These are phyloP conservation scores for Colletotrichum sp. DNA, from an alignment of 2,329 filamentous ascomycete species.

Conservation along the genomic window DNA sequence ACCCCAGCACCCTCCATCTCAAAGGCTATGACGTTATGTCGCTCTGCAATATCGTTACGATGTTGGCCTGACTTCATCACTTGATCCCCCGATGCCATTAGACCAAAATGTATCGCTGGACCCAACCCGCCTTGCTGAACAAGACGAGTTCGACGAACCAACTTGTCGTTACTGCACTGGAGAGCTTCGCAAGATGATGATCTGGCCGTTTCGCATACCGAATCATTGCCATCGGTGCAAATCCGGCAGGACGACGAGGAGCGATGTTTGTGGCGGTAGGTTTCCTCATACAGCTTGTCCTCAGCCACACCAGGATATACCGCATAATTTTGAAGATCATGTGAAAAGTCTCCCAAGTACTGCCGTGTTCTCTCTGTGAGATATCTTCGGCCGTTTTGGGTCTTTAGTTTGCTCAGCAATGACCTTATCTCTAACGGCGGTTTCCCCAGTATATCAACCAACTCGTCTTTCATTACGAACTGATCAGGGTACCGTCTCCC, in stretches of 20 bases:
- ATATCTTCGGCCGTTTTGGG: neutral
- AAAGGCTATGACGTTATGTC: conserved; percentile 28
- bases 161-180: conserved; percentile 22
- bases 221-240: neutral
- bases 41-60: conserved; percentile 35
- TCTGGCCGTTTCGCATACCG: conserved; percentile 24
- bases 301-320: conserved; percentile 30
- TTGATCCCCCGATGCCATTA: conserved; percentile 39
- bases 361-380: neutral
- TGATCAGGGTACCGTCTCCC: conserved; percentile 27
- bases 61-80: conserved; percentile 40
- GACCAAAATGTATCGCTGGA: conserved; percentile 41
- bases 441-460: conserved; percentile 29
- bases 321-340: neutral
- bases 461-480: conserved; percentile 29
- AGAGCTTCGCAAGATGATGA: conserved; percentile 25
- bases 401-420: conserved; percentile 21
- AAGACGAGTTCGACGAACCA: neutral
- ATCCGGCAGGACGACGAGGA: neutral
- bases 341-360: neutral
- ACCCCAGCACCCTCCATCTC: conserved; percentile 41
- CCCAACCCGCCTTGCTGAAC: too few species aligned
- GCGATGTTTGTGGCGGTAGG: conserved; percentile 37
- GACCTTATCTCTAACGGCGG: conserved; percentile 31
- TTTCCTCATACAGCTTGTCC: conserved; percentile 34